These are phyloP conservation scores for Musa beccarii DNA, from an alignment of 176 grass and related monocot species.

Conservation along the genomic window DNA sequence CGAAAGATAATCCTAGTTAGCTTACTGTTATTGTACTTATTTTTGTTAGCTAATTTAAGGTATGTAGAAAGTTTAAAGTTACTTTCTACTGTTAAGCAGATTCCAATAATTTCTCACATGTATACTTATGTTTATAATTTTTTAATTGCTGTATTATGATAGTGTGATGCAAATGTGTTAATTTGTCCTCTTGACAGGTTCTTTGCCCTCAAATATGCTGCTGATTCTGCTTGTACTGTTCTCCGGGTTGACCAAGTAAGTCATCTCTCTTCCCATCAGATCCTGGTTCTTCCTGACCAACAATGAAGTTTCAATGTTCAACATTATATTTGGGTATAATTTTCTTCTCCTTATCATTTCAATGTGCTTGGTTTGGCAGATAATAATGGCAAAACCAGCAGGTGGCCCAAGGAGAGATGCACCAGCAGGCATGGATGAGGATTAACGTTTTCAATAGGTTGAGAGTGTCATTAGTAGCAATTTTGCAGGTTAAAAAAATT, in stretches of 20 bases:
- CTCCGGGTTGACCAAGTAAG: slow-evolving; percentile 82
- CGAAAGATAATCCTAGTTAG: background rate
- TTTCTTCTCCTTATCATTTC: background rate
- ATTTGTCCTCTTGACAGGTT: slow-evolving; percentile 28
- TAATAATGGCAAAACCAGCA: slow-evolving; percentile 88
- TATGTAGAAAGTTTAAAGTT: background rate
- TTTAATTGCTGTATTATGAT: background rate
- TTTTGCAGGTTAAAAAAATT: too few relatives aligned
- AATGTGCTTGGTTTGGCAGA: slow-evolving; percentile 24
- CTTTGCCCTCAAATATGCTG: slow-evolving; percentile 77
- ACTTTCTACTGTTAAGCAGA: background rate
- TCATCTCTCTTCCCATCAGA: background rate
- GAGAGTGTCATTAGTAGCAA: too few relatives aligned
- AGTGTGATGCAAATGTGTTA: background rate
- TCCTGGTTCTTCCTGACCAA: background rate
- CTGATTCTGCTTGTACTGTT: slow-evolving; percentile 63
- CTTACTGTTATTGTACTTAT: background rate
- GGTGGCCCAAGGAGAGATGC: slow-evolving; percentile 57
- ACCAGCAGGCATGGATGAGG: slow-evolving; percentile 67
- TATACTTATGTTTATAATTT: background rate
- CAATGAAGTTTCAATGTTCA: background rate
- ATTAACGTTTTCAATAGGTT: slow-evolving; percentile 29
- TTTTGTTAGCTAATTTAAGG: background rate
- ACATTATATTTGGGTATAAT: background rate
- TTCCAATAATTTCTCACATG: background rate